A percentile compares a stretch with the other conserved stretches of the same genome.
phyloP scores from a whole-genome alignment of 2,329 filamentous ascomycete species.

The Fusarium coicis region DNA sequence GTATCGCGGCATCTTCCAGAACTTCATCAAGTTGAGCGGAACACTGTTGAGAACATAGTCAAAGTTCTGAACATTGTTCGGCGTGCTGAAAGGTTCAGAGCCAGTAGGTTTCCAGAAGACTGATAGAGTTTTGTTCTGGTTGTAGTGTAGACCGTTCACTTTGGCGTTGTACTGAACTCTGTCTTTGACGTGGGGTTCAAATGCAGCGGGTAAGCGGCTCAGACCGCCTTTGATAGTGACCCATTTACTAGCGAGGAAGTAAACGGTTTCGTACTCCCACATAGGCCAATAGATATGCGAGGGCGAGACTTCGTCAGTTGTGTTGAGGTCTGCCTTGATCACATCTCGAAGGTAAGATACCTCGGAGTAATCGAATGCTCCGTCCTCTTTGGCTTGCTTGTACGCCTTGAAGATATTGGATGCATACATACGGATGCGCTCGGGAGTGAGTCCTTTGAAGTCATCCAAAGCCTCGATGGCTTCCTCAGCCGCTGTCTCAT shows the following conservation, averaged over 20 bases:
- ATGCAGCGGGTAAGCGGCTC: not conserved
- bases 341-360: conserved; percentile 48
- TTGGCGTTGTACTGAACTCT: conserved; percentile 5
- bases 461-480: conserved; percentile 41
- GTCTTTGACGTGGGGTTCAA: not conserved
- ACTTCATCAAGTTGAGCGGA: conserved; percentile 51
- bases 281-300: conserved; percentile 39
- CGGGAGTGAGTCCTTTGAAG: conserved; percentile 38
- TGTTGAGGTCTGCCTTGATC: conserved; percentile 49
- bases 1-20: conserved; percentile 51
- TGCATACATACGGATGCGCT: conserved; percentile 38
- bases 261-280: conserved; percentile 39
- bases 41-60: conserved; percentile 53
- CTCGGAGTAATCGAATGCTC: conserved; percentile 46
- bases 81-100: conserved; percentile 31
- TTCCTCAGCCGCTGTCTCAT: conserved; percentile 40
- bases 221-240: conserved; percentile 16
- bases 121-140: conserved; percentile 1
- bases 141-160: not conserved
- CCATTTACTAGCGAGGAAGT: conserved; percentile 29
- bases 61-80: conserved; percentile 45
- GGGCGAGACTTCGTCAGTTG: conserved; percentile 39
- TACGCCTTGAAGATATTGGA: conserved; percentile 48
- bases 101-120: conserved; percentile 37
- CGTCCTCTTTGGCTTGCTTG: conserved; percentile 45